Percentiles rank a stretch among this genome's conserved stretches.
These are phyloP conservation scores for Juglanconis oblonga DNA, from an alignment of 2,329 filamentous ascomycete genomes.

Conservation along the genomic window DNA sequence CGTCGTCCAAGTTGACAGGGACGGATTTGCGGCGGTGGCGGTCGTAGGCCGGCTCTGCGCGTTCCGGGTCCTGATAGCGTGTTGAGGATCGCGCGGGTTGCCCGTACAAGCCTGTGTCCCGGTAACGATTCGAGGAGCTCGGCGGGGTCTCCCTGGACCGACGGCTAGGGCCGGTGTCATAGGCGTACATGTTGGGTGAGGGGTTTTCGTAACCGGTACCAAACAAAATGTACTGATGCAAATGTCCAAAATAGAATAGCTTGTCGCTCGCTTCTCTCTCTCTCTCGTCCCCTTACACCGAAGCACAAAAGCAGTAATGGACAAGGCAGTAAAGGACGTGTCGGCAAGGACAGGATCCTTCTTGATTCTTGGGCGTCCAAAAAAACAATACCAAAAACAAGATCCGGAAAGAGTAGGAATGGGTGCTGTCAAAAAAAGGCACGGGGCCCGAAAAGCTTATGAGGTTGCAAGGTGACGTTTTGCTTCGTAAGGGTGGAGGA, in stretches of 20 bases:
- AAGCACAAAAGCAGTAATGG: not conserved
- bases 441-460: not conserved
- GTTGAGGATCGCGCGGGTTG: conserved; percentile 8
- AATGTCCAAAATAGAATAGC: no score
- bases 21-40: conserved; percentile 16
- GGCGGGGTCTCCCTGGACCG: conserved; percentile 13
- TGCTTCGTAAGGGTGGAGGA: not conserved
- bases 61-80: conserved; percentile 2
- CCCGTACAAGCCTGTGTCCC: conserved; percentile 11
- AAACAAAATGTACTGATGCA: not conserved
- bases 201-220: not conserved
- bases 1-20: not conserved
- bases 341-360: no score
- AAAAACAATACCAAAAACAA: not conserved
- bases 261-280: not conserved
- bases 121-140: conserved; percentile 6
- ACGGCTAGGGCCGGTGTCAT: conserved; percentile 12
- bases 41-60: not conserved
- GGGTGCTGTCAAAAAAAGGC: not conserved
- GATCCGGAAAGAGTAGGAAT: not conserved
- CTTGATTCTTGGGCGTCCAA: not conserved
- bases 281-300: not conserved
- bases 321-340: no score
- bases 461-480: not conserved
- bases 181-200: conserved; percentile 8